A percentile compares a stretch with the other conserved stretches of the same genome.
These are phyloP conservation scores for Coemansia sp. DNA, from an alignment of 192 early-diverging fungal species.

Conservation along the genomic window DNA sequence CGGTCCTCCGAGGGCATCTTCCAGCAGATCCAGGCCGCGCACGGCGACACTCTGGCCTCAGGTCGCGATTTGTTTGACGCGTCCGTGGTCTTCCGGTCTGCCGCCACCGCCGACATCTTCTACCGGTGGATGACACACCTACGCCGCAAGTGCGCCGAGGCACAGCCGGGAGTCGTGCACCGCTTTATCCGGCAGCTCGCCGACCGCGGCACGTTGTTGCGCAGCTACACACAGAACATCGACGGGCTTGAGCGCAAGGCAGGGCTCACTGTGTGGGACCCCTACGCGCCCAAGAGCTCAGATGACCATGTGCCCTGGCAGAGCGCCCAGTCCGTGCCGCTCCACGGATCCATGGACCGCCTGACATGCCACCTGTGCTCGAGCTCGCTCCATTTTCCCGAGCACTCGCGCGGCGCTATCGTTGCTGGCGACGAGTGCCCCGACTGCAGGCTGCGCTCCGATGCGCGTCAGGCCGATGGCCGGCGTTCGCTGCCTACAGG, in stretches of 20 bases:
- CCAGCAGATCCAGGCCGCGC: constrained; percentile 67
- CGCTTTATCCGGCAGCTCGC: constrained; percentile 75
- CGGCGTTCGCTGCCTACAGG: constrained; percentile 76
- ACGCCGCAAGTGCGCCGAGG: constrained; percentile 66
- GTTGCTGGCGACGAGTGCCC: constrained; percentile 61
- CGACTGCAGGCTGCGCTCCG: constrained; percentile 44
- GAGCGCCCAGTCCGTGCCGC: constrained; percentile 68
- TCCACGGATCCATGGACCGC: constrained; percentile 86
- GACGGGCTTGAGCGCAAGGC: constrained; percentile 86
- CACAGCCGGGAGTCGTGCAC: constrained; percentile 80
- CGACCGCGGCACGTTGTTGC: constrained; percentile 69
- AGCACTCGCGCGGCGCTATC: constrained; percentile 55
- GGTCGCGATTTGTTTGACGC: constrained; percentile 93
- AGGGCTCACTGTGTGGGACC: constrained; percentile 60
- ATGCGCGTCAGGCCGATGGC: constrained; percentile 52
- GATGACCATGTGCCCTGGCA: constrained; percentile 33
- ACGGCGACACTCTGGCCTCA: constrained; percentile 69
- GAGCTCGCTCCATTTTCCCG: constrained; percentile 61
- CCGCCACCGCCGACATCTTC: constrained; percentile 61
- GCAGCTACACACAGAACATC: constrained; percentile 98
- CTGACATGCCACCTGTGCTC: constrained; percentile 89
- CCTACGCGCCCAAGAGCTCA: constrained; percentile 12
- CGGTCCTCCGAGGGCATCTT: constrained; percentile 93
- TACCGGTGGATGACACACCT: constrained; percentile 83
- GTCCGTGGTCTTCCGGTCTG: constrained; percentile 70